Conservation (phyloP, 2,329 filamentous ascomycete species). For the Tolypocladium capitatum region DNA sequence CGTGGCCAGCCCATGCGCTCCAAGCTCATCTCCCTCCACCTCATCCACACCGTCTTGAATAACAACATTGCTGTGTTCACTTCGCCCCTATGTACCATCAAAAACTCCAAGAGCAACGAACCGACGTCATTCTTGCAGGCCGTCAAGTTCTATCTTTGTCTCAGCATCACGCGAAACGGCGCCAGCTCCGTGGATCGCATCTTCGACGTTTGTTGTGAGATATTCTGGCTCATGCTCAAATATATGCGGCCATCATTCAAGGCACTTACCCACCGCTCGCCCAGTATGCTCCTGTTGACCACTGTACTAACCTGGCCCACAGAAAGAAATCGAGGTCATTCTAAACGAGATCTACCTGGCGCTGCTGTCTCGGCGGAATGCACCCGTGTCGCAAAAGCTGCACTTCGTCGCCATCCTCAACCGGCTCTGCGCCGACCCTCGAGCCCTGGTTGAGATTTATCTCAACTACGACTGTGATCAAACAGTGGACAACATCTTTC, state of each 20-base stretch:
- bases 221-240: slow-evolving; percentile 96
- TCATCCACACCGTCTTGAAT: slow-evolving; percentile 89
- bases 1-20: slow-evolving; percentile 95
- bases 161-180: slow-evolving; percentile 89
- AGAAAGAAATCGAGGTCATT: slow-evolving; percentile 97
- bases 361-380: slow-evolving; percentile 75
- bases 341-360: slow-evolving; percentile 94
- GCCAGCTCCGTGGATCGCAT: slow-evolving; percentile 84
- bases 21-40: slow-evolving; percentile 86
- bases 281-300: background rate
- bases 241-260: slow-evolving; percentile 90
- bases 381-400: slow-evolving; percentile 80
- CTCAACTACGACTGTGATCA: slow-evolving; percentile 97
- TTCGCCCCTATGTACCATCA: slow-evolving; percentile 83
- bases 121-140: slow-evolving; percentile 86
- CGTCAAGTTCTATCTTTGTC: slow-evolving; percentile 90
- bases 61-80: slow-evolving; percentile 87
- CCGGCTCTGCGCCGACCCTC: slow-evolving; percentile 71
- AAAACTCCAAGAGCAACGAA: slow-evolving; percentile 77
- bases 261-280: slow-evolving; percentile 41
- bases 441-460: slow-evolving; percentile 86
- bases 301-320: slow-evolving; percentile 13
- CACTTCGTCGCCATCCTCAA: slow-evolving; percentile 81
- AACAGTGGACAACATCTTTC: slow-evolving; percentile 93
- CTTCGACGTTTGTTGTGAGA: slow-evolving; percentile 91